phyloP scores from a whole-genome alignment of 345 rosid genomes.

The Eucalyptus marginata region DNA sequence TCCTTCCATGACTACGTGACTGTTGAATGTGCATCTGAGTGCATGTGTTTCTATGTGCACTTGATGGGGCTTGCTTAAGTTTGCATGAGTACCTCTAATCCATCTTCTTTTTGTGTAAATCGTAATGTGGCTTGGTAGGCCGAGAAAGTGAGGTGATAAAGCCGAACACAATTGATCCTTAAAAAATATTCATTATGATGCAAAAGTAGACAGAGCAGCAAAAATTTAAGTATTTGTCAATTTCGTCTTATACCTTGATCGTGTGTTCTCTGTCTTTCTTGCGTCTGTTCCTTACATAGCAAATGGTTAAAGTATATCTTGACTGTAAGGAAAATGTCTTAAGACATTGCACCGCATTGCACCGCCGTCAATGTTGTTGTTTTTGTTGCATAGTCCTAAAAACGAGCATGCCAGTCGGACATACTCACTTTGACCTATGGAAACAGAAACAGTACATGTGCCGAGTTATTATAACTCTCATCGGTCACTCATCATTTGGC shows the following conservation, averaged over 20 bases:
- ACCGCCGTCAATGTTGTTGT: neutral
- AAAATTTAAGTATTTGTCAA: neutral
- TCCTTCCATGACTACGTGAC: neutral
- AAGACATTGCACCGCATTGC: neutral
- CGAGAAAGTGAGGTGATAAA: neutral
- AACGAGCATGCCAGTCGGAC: neutral
- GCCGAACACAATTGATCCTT: neutral
- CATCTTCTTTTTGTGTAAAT: neutral
- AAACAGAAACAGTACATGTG: neutral
- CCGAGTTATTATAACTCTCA: neutral
- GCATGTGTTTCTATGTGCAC: neutral
- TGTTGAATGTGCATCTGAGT: neutral
- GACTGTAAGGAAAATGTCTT: neutral
- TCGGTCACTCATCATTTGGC: neutral
- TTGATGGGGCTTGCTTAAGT: neutral
- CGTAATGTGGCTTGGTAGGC: neutral
- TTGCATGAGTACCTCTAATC: neutral
- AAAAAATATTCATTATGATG: neutral
- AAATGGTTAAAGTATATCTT: neutral
- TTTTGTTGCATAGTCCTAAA: neutral
- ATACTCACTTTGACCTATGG: neutral
- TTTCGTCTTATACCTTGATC: neutral
- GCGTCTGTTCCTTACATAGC: neutral
- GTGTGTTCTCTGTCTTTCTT: neutral
- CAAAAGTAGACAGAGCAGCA: neutral